Evolutionary conservation across 129 eudicot genomes (phyloP), one percentile per base, ranked within the genome.

Genomic region (Centaurea solstitialis): DNA sequence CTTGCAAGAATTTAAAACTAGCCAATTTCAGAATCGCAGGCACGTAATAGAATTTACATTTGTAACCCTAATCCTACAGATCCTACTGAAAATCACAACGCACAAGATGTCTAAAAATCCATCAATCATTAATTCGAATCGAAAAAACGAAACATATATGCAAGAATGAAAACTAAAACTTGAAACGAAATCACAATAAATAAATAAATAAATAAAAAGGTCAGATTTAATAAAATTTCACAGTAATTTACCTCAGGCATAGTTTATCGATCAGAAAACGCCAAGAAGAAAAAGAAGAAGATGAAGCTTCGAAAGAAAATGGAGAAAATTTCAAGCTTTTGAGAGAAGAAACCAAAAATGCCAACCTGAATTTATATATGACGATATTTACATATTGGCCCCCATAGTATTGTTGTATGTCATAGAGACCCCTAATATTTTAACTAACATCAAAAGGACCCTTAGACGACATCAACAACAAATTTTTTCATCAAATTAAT

Each of bases 271-370:
- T 37, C 22, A 40, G 79, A 76, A 61, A 37, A 76, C 20, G 33
- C n/a, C 15, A 22, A 57, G 68, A 59, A 39, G 62, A 39, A 37
- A 53, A 22, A 57, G 68, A 59, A 39, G 62, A 39, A 37, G 70
- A 75, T 30, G 71, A 76, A 76, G 22, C 9, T 76, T 76, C 70
- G 37, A 65, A 76, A 40, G 40, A 33, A 59, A 35, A 76, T 64
- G 26, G 70, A 76, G 71, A 76, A 35, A 65, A 2, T 61, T 62
- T 76, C 79, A 76, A 76, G 79, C 79, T 20, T 62, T 62, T 62
- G 62, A 15, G 20, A 18, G 20, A 53, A 53, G 62, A 15, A 53
- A 53, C 21, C 62, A 53, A 53, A 53, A 53, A 53, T 53, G 62
- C 21, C 62, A 53, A 17, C 62, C 62, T 15, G 5, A 21, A 21